Conservation (phyloP, 2,329 filamentous ascomycete genomes). For the Myriosclerotinia curreyana region DNA sequence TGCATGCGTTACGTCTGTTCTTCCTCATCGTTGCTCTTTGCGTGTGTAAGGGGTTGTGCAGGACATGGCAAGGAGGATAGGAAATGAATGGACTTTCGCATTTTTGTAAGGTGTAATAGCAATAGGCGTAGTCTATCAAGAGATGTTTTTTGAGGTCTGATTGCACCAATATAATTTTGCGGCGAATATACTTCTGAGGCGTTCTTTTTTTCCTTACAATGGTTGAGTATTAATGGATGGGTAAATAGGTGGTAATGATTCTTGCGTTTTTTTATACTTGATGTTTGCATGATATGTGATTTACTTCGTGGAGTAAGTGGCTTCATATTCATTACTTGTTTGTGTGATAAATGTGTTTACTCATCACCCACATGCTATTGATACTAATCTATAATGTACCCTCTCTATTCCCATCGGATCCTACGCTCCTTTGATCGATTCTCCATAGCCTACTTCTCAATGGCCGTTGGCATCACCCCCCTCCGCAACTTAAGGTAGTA, state of each 20-base stretch:
- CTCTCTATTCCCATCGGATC: too few relatives aligned
- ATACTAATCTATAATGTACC: not conserved
- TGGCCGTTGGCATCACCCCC: not conserved
- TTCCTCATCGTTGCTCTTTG: slow-evolving; percentile 32
- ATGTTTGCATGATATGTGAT: not conserved
- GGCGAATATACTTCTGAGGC: not conserved
- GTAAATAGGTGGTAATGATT: slow-evolving; percentile 16
- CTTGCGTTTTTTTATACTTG: not conserved
- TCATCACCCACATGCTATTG: not conserved
- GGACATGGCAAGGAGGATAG: slow-evolving; percentile 34
- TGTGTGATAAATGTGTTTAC: not conserved
- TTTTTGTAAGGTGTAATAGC: slow-evolving; percentile 43
- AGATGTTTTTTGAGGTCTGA: slow-evolving; percentile 24
- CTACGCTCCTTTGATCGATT: not conserved
- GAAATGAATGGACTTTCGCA: slow-evolving; percentile 30
- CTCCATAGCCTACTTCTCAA: not conserved
- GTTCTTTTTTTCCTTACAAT: slow-evolving; percentile 19
- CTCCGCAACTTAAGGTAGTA: too few relatives aligned
- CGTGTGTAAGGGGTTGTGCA: slow-evolving; percentile 22
- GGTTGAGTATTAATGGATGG: slow-evolving; percentile 15
- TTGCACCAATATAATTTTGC: slow-evolving; percentile 14
- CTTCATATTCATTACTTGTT: not conserved
- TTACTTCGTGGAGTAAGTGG: slow-evolving; percentile 3
- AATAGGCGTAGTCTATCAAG: slow-evolving; percentile 41
- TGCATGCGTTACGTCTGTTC: slow-evolving; percentile 27